Base-by-base conservation (phyloP, 176 grass and related monocot species). In the Paspalum notatum region DNA sequence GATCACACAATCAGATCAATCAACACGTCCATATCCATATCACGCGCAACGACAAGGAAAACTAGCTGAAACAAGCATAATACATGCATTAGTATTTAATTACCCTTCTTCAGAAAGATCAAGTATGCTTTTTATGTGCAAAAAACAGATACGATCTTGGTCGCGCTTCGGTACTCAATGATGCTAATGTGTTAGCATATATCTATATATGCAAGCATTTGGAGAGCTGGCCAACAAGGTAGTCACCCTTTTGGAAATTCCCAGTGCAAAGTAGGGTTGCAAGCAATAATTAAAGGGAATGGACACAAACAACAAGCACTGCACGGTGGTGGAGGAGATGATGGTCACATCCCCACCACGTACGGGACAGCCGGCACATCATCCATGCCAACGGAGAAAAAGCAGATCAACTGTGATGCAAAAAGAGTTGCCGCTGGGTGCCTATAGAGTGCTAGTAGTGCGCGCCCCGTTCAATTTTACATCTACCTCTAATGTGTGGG, bases 221-320 rank as follows among this genome's bases (percentile, higher is more conserved):
- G 52, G 54, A 53, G 64, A 38, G 64, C 17, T 80, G 63, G 27
- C 63, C 8, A 16, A 66, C 8, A 16, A 66, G 37, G 62, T 79
- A 54, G 62, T 15, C 40, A 38, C 9, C 51, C 85, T 82, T 85
- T 88, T 82, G 76, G 71, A 87, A 82, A 72, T 78, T 85, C 85
- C 24, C n/a, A 44, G 78, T 88, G 61, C 85, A 82, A 78, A 88
- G 85, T 81, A 74, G 85, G 60, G 66, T 72, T 82, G 51, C 81
- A 55, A 79, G 85, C 72, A 85, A 91, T 91, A 84, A 88, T 88
- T 91, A 91, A 91, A 88, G 85, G 50, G 79, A 17, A 65, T 56
- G 67, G 76, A 40, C 76, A 64, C 45, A 66, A 71, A 80, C 76
- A 81, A 27, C 38, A 84, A 56, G 84, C 70, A 84, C 76, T 87